Conservation (phyloP, 2,329 filamentous ascomycete species). For the Sporothrix brasiliensis region DNA sequence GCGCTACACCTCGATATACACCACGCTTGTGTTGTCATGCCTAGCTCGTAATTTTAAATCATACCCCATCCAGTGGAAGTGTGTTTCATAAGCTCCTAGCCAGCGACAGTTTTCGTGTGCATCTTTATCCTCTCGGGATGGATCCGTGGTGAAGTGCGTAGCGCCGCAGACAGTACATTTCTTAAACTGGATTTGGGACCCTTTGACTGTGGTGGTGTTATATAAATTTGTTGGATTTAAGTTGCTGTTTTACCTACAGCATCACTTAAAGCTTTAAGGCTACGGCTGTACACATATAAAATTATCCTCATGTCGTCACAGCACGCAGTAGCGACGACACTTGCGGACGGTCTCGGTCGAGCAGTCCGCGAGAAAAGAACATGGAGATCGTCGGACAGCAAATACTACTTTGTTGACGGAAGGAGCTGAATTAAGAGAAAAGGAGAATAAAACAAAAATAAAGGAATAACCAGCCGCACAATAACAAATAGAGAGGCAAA, state of each 20-base stretch:
- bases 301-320: background rate
- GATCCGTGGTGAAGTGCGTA: no score
- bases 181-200: no score
- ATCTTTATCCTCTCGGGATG: no score
- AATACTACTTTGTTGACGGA: background rate
- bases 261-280: background rate
- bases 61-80: background rate
- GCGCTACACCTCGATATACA: background rate
- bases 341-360: background rate
- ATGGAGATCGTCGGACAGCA: background rate
- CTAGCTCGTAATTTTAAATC: background rate
- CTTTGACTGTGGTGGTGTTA: no score
- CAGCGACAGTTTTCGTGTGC: no score
- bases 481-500: background rate
- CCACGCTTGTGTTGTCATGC: background rate
- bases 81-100: no score
- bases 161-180: no score
- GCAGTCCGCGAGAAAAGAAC: background rate
- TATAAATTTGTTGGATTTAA: background rate
- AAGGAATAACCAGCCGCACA: background rate
- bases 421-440: background rate
- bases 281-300: background rate
- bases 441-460: background rate
- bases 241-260: background rate
- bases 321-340: background rate